These are phyloP conservation scores for Rhizopus microsporus DNA, from an alignment of 371 early-diverging fungal genomes.

Conservation along the genomic window DNA sequence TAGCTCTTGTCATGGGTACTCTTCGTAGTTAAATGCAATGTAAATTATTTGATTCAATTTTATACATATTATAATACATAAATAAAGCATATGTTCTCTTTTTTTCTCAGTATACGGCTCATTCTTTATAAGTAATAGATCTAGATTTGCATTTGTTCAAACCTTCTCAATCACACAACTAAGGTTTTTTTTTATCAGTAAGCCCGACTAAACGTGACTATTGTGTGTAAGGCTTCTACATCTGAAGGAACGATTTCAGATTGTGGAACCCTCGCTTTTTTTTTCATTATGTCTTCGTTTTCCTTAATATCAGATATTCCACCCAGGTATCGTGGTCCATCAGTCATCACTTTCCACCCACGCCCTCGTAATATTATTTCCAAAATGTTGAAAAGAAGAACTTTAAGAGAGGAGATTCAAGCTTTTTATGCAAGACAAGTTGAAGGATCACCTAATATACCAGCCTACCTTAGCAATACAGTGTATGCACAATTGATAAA, in stretches of 20 bases:
- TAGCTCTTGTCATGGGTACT: slow-evolving; percentile 78
- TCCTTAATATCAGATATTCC: slow-evolving; percentile 6
- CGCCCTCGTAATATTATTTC: slow-evolving; percentile 9
- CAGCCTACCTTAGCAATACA: slow-evolving; percentile 32
- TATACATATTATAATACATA: too few relatives aligned
- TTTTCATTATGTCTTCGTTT: slow-evolving; percentile 4
- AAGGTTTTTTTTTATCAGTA: too few relatives aligned
- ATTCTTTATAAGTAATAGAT: too few relatives aligned
- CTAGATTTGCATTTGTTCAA: background rate
- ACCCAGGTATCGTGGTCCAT: background rate
- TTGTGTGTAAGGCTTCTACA: too few relatives aligned
- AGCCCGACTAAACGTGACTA: too few relatives aligned
- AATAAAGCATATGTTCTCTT: too few relatives aligned
- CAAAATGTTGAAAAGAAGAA: slow-evolving; percentile 11
- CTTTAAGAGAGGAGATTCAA: slow-evolving; percentile 18
- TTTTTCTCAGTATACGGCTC: too few relatives aligned
- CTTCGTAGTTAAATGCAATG: slow-evolving; percentile 23
- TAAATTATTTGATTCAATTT: too few relatives aligned
- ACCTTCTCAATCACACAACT: background rate
- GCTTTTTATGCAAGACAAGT: slow-evolving; percentile 21
- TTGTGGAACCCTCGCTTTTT: background rate
- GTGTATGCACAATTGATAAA: slow-evolving; percentile 34
- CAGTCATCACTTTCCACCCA: slow-evolving; percentile 3
- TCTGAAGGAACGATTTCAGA: too few relatives aligned
- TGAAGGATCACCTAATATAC: slow-evolving; percentile 27